Conservation (phyloP, 2,329 filamentous ascomycete genomes). For the Lasiodiplodia hormozganensis region DNA sequence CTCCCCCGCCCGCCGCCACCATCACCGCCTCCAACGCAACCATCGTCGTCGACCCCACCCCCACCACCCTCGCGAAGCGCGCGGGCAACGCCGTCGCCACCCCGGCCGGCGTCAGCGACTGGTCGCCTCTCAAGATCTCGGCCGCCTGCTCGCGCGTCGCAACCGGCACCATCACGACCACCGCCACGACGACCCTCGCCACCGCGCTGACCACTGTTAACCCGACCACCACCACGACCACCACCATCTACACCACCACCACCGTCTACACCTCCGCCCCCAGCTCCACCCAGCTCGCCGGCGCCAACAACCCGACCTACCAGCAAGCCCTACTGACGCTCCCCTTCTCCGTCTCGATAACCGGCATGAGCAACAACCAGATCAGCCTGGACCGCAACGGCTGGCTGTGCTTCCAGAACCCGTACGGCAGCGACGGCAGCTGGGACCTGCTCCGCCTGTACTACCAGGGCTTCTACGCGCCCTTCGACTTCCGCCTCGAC, state of each 20-base stretch:
- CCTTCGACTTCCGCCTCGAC: background rate
- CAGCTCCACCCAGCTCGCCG: background rate
- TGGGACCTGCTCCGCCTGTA: background rate
- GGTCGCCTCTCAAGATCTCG: background rate
- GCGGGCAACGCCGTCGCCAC: background rate
- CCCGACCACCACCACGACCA: background rate
- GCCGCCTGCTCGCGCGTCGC: conserved; percentile 13
- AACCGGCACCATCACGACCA: background rate
- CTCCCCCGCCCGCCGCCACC: background rate
- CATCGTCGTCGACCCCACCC: background rate
- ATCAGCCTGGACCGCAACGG: background rate
- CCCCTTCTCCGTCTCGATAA: background rate
- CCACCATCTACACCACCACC: background rate
- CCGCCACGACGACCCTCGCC: background rate
- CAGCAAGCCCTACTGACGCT: background rate
- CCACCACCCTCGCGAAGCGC: background rate
- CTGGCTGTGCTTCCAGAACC: conserved; percentile 7
- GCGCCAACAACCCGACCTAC: background rate
- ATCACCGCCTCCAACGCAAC: background rate
- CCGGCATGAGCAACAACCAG: background rate
- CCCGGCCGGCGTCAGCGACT: background rate
- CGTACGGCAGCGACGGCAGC: background rate
- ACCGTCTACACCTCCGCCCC: background rate
- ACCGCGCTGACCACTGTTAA: background rate
- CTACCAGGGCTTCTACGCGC: background rate